Evolutionary conservation across 257 asterid species (phyloP), one percentile per base, ranked within the genome.

Genomic region (Verbena officinalis): DNA sequence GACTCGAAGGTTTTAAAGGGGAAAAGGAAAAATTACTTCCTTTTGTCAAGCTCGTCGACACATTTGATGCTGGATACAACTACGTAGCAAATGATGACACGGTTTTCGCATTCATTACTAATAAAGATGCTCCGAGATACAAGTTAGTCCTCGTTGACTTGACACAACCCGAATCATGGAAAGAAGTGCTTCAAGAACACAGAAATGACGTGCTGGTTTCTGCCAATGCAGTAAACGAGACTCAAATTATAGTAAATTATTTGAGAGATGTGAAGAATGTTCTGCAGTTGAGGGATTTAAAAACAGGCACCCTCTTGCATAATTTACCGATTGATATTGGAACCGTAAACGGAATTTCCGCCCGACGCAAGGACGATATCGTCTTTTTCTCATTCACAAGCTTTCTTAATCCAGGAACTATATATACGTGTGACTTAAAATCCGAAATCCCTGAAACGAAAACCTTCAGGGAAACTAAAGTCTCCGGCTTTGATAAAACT

Each of bases 101-200:
- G 1, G 42, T 76, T 40, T 83, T 83, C 72, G 83, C 89, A 44
- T 83, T 85, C 48, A 81, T 63, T 42, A 83, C 93, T 31, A 83
- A 85, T 62, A 85, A 85, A 77, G 82, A 80, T 77, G 86, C 93
- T 59, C 87, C 93, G 8, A 85, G 79, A 69, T 78, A 85, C 73
- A 85, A 80, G 65, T 73, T 85, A 70, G 81, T 77, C 56, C 60
- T 79, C 46, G 85, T 83, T 1, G 83, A 85, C 34, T 22, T 80
- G 16, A 68, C 50, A 55, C 79, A 83, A 30, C 81, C 89, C 24
- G 65, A 58, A 56, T 74, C 73, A 73, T 85, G 93, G 93, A 64
- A 59, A 31, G 93, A 85, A 63, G 80, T 85, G 20, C 65, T 85
- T 19, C 73, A 34, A 39, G 81, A 85, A 65, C 76, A 82, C 52